phyloP scores from a whole-genome alignment of 306 rosid genomes.

The Citrullus colocynthis region DNA sequence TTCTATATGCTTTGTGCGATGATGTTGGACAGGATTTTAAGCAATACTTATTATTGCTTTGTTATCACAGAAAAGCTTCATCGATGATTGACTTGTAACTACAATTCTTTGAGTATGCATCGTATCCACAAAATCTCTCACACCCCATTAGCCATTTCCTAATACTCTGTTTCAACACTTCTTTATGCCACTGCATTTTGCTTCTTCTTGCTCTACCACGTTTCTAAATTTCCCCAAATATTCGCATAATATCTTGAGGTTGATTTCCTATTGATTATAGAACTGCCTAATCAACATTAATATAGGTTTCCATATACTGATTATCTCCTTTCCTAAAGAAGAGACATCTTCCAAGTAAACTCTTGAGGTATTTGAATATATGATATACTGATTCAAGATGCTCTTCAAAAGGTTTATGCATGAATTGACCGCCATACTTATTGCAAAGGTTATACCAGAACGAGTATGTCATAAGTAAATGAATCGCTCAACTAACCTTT shows the following conservation, averaged over 20 bases:
- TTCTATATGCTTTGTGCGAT: not conserved
- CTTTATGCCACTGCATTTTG: no score
- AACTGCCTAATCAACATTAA: not conserved
- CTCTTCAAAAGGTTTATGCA: no score
- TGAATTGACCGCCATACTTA: not conserved
- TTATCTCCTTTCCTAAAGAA: not conserved
- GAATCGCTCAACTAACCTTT: not conserved
- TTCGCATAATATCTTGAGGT: not conserved
- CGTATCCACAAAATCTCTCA: not conserved
- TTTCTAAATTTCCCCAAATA: no score
- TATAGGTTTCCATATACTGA: not conserved
- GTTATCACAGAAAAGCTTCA: not conserved
- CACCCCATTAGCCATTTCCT: not conserved
- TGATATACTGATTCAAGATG: no score
- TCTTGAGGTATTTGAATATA: not conserved
- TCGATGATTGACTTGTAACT: not conserved
- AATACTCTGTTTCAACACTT: not conserved
- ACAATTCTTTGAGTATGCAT: not conserved
- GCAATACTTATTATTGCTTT: not conserved
- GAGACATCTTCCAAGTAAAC: not conserved
- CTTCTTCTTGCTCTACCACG: no score
- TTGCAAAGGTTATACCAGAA: not conserved
- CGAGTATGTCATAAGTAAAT: not conserved
- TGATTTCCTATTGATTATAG: not conserved
- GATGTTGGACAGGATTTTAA: not conserved